Evolutionary conservation across 1,139 yeast genomes (phyloP).

Genomic region (Geotrichum phurueaensis): DNA sequence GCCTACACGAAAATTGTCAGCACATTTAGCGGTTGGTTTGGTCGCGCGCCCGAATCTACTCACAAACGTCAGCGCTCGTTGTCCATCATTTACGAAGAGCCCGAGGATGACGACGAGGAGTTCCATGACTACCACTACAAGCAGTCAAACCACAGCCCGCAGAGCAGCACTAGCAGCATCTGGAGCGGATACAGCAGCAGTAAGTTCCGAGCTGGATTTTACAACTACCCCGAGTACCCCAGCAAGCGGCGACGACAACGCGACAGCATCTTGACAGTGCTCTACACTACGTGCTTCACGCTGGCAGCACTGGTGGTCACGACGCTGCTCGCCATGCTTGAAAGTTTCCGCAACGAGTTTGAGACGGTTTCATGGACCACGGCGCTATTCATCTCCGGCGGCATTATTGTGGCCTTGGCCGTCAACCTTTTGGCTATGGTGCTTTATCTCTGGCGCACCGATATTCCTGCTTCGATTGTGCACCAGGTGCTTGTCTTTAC

Average conservation of each 20-base stretch:
- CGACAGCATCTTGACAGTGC: conserved; percentile 44
- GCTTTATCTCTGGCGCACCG: conserved; percentile 38
- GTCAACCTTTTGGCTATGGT: conserved; percentile 38
- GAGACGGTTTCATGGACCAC: conserved; percentile 22
- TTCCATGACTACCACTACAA: conserved; percentile 17
- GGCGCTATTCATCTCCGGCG: conserved; percentile 26
- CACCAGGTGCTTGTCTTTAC: conserved; percentile 39
- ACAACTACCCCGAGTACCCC: neutral
- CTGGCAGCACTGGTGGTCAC: conserved; percentile 44
- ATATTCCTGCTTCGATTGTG: conserved; percentile 34
- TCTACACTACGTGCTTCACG: conserved; percentile 41
- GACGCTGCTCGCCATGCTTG: conserved; percentile 43
- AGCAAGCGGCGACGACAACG: conserved; percentile 31
- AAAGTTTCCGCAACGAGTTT: conserved; percentile 33
- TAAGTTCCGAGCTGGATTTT: neutral
- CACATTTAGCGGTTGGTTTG: neutral
- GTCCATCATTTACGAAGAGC: conserved; percentile 14
- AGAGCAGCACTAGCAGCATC: neutral
- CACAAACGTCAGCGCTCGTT: conserved; percentile 5
- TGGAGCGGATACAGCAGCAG: neutral
- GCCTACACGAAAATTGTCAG: conserved; percentile 21
- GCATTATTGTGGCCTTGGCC: conserved; percentile 36
- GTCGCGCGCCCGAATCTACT: neutral
- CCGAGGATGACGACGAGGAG: conserved; percentile 19
- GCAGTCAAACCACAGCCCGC: neutral